phyloP scores from a whole-genome alignment of 164 flowering plant genomes.

The Chimonanthus praecox region DNA sequence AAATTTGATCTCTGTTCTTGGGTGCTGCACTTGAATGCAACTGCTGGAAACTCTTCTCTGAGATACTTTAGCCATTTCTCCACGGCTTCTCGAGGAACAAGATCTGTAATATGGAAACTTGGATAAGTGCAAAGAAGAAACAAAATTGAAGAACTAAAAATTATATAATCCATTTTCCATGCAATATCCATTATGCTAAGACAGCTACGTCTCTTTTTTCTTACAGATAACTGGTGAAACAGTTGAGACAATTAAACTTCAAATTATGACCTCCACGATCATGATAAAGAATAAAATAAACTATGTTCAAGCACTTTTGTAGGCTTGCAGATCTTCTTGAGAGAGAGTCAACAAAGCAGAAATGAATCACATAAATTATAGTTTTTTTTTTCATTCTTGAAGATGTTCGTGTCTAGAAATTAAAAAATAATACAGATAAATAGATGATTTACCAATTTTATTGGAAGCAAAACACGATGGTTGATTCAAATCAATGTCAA shows the following conservation, averaged over 20 bases:
- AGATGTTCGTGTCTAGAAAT: background rate
- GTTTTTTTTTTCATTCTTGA: background rate
- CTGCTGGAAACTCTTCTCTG: constrained; percentile 88
- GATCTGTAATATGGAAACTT: constrained; percentile 45
- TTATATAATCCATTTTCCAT: background rate
- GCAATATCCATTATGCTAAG: background rate
- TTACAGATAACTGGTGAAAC: background rate
- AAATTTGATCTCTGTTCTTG: constrained; percentile 86
- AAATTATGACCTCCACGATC: background rate
- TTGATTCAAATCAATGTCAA: constrained; percentile 18
- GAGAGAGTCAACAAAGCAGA: background rate
- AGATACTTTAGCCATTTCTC: constrained; percentile 96
- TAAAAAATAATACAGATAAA: background rate
- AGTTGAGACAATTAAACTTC: background rate
- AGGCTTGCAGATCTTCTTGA: background rate
- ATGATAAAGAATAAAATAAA: background rate
- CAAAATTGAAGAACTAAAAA: background rate
- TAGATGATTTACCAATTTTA: constrained; percentile 65
- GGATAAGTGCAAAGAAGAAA: background rate
- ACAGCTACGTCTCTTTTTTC: background rate
- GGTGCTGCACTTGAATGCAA: constrained; percentile 95
- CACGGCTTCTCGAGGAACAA: constrained; percentile 93
- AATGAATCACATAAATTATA: background rate
- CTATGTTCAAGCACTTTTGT: background rate
- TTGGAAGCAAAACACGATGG: constrained; percentile 79